phyloP scores from a whole-genome alignment of 306 rosid species.

The Aeschynomene evenia region DNA sequence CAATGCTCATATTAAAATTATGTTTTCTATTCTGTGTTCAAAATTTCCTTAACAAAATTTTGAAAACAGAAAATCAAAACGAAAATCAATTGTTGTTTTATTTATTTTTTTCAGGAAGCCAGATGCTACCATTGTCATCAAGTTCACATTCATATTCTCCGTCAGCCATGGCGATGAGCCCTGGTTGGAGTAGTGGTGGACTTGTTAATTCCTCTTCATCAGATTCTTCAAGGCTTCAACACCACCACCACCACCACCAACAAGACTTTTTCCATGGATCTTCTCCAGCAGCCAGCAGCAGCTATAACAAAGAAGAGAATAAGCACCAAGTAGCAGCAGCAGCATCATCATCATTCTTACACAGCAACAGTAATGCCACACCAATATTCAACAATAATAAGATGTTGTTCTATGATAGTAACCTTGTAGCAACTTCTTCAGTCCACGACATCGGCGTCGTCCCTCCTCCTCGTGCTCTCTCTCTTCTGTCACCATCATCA shows the following conservation, averaged over 20 bases:
- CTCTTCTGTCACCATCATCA: conserved; percentile 97
- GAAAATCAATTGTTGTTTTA: too few species aligned
- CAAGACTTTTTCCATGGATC: conserved; percentile 55
- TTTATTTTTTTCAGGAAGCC: conserved; percentile 54
- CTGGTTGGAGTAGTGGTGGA: conserved; percentile 53
- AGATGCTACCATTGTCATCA: conserved; percentile 59
- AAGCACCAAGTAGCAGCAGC: conserved; percentile 46
- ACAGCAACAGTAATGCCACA: conserved; percentile 26
- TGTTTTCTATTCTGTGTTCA: too few species aligned
- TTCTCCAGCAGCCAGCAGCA: conserved; percentile 29
- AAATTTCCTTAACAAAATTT: too few species aligned
- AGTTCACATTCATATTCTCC: conserved; percentile 59
- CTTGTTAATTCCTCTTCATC: conserved; percentile 41
- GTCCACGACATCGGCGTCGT: too few species aligned
- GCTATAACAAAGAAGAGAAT: conserved; percentile 39
- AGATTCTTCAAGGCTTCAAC: conserved; percentile 52
- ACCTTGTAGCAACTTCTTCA: conserved; percentile 35
- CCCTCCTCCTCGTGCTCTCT: conserved; percentile 98
- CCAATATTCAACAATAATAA: conserved; percentile 37
- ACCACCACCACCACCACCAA: conserved; percentile 33
- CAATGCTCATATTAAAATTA: too few species aligned
- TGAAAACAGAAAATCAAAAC: too few species aligned
- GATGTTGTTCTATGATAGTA: conserved; percentile 49
- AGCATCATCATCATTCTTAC: conserved; percentile 39
- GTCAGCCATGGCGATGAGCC: conserved; percentile 44